These are phyloP conservation scores for Solanum sitiens DNA, from an alignment of 257 asterid species.

Conservation along the genomic window DNA sequence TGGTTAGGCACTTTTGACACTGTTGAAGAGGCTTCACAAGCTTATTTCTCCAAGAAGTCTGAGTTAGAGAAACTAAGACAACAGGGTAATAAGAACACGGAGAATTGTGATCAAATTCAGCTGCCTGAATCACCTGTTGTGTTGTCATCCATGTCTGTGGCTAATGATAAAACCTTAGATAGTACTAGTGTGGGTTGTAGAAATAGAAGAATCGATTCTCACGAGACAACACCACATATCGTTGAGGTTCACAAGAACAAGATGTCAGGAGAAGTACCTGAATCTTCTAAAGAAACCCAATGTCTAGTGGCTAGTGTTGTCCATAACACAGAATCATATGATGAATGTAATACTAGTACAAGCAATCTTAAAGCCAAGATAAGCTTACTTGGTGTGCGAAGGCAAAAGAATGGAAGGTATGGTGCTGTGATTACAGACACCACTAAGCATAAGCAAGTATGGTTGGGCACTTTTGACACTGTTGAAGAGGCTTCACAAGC, in stretches of 20 bases:
- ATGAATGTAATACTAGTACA: not conserved
- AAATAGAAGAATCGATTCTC: not conserved
- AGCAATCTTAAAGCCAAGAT: not conserved
- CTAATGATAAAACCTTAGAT: not conserved
- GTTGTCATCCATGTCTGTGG: not conserved
- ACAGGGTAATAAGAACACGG: not conserved
- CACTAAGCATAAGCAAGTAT: not conserved
- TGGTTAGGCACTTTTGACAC: not conserved
- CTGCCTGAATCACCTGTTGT: not conserved
- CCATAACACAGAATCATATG: not conserved
- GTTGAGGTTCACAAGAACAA: not conserved
- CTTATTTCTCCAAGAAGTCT: not conserved
- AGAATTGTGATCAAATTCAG: not conserved
- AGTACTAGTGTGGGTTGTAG: not conserved
- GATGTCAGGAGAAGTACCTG: not conserved
- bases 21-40: not conserved
- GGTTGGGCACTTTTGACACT: not conserved
- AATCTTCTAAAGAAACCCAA: not conserved
- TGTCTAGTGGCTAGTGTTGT: not conserved
- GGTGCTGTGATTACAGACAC: not conserved
- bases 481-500: not conserved
- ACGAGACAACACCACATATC: not conserved
- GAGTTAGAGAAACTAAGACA: not conserved
- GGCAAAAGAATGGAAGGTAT: not conserved
- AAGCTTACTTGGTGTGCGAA: not conserved